A percentile compares a stretch with the other conserved stretches of the same genome.
Evolutionary conservation across 2,329 filamentous ascomycete species (phyloP).

Genomic region (Zymoseptoria crescenta): DNA sequence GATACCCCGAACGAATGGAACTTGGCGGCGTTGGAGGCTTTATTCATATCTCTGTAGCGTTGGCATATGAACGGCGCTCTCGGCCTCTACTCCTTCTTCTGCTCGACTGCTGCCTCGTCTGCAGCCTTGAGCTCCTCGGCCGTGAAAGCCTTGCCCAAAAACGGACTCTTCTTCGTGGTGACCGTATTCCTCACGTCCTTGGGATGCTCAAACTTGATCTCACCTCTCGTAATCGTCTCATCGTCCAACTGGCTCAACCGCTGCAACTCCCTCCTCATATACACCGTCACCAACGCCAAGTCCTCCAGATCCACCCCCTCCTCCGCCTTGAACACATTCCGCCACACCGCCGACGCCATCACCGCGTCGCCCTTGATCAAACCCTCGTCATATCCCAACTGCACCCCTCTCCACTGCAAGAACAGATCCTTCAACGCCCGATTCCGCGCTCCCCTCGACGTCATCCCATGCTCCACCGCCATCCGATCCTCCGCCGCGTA

Average conservation of each 20-base stretch:
- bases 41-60: background rate
- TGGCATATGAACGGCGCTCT: background rate
- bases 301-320: conserved; percentile 54
- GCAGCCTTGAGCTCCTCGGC: conserved; percentile 3
- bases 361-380: conserved; percentile 68
- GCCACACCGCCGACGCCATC: conserved; percentile 77
- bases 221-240: conserved; percentile 40
- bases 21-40: background rate
- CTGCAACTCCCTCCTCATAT: conserved; percentile 51
- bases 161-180: background rate
- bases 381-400: conserved; percentile 79
- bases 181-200: conserved; percentile 30
- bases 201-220: conserved; percentile 45
- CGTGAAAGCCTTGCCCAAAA: conserved; percentile 11
- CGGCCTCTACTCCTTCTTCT: background rate
- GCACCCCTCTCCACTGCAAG: conserved; percentile 80
- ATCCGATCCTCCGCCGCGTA: conserved; percentile 79
- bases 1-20: background rate
- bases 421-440: conserved; percentile 77
- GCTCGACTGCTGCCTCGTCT: background rate
- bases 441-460: conserved; percentile 48
- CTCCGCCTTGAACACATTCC: conserved; percentile 78
- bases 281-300: conserved; percentile 55
- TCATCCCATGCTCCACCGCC: conserved; percentile 67
- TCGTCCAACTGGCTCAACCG: conserved; percentile 49